A percentile compares a stretch with the other conserved stretches of the same genome.
These are phyloP conservation scores for Beauveria scarabaeidicola DNA, from an alignment of 2,329 filamentous ascomycete species.

Conservation along the genomic window DNA sequence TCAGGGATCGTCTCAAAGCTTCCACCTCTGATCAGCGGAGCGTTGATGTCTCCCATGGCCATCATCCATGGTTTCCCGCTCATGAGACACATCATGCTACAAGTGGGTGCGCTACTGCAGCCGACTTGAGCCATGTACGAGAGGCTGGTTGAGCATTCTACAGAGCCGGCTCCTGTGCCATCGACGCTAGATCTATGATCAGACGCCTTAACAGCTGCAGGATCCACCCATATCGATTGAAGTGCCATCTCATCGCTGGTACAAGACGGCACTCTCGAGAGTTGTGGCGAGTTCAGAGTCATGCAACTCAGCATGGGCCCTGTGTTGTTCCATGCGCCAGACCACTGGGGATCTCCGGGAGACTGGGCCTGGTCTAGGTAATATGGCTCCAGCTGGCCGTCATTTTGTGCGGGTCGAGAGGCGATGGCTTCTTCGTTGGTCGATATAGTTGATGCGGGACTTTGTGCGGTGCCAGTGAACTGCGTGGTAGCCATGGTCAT, in stretches of 20 bases:
- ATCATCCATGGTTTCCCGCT: neutral
- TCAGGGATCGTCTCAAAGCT: neutral
- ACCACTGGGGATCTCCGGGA: slow-evolving; percentile 1
- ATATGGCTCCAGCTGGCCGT: neutral
- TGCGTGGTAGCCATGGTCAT: neutral
- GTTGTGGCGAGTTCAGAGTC: slow-evolving; percentile 1
- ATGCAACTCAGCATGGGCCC: neutral
- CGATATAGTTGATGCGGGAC: slow-evolving; percentile 1
- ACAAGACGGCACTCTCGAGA: neutral
- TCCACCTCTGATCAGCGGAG: neutral
- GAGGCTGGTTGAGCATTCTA: neutral
- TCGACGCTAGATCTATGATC: slow-evolving; percentile 4
- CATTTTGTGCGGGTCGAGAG: neutral
- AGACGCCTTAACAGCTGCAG: slow-evolving; percentile 2
- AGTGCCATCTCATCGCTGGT: slow-evolving; percentile 7
- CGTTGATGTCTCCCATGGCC: neutral
- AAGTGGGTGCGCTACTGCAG: slow-evolving; percentile 1
- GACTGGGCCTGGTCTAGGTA: slow-evolving; percentile 1
- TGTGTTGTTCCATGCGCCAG: neutral
- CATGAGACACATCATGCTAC: slow-evolving; percentile 1
- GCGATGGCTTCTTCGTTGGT: neutral
- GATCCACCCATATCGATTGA: slow-evolving; percentile 1
- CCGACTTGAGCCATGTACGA: slow-evolving; percentile 1
- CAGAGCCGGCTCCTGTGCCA: neutral
- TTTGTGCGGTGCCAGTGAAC: neutral